Evolutionary conservation across 768 basidiomycete genomes (phyloP).

Genomic region (Leucosporidium scottii): DNA sequence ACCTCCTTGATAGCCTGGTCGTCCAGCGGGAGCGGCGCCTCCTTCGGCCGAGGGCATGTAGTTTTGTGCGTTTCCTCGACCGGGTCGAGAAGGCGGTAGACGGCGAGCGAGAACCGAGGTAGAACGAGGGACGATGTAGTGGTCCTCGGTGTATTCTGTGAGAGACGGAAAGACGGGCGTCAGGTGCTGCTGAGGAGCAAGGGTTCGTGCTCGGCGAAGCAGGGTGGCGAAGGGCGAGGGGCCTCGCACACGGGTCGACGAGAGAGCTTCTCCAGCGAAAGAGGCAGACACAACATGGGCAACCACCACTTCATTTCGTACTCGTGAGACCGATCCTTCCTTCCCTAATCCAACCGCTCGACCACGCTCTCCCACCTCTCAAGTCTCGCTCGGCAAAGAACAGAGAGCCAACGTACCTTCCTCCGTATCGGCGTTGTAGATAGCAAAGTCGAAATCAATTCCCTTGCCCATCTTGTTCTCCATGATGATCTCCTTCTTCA

Average conservation of each 20-base stretch:
- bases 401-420: constrained; percentile 58
- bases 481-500: constrained; percentile 96
- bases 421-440: constrained; percentile 74
- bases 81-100: constrained; percentile 56
- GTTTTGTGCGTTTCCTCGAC: constrained; percentile 43
- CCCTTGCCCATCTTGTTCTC: constrained; percentile 87
- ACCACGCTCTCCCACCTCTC: not conserved
- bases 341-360: not conserved
- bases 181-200: not conserved
- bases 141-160: constrained; percentile 85
- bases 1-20: constrained; percentile 1
- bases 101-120: constrained; percentile 91
- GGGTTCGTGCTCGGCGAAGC: not conserved
- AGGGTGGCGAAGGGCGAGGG: not conserved
- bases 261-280: not conserved
- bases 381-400: not conserved
- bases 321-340: no score
- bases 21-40: constrained; percentile 25
- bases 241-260: not conserved
- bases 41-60: constrained; percentile 41
- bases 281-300: not conserved
- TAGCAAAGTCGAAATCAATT: constrained; percentile 88
- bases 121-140: constrained; percentile 83
- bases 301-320: not conserved
- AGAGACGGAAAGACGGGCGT: not conserved